Base-by-base conservation (phyloP, 2,329 filamentous ascomycete species). In the Sodiomyces alkalinus region DNA sequence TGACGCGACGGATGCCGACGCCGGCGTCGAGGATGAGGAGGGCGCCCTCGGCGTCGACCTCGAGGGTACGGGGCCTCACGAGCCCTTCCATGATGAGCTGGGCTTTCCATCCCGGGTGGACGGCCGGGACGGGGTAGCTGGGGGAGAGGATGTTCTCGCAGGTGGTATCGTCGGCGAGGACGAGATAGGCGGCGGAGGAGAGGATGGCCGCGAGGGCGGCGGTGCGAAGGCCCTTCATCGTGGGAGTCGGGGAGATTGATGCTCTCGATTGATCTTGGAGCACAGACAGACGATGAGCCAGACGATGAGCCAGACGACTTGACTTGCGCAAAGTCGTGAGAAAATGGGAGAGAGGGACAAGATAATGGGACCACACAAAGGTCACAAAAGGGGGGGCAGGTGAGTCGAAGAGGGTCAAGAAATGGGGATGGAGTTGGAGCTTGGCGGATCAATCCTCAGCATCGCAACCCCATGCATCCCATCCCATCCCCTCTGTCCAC, bases 11-110 rank as follows among this genome's bases (percentile, higher is more conserved):
- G 19, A 68, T 48, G 3, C 63, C 62, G 2, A 40, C 43, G 6
- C 55, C 51, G 2, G 46, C 38, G 28, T 64, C 55, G 22, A 65
- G 43, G 11, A 66, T 51, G 3, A 68, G 46, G 10, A 68, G 46
- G 4, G 49, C 55, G 4, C 61, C 61, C 19, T 48, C 45, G 4
- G 33, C 39, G 35, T 68, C 64, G 31, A 67, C 58, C 5, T 54
- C 40, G 27, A 68, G 51, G 26, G 53, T 48, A 9, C 63, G 53
- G 2, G 63, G 63, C 8, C 45, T 48, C 4, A 40, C 49, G 26
- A 64, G 41, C 11, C 51, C 51, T 16, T 49, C 52, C 21, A 52
- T 54, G 14, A 63, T 41, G 3, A 65, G 47, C 33, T 56, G 51
- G 11, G 53, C 57, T 5, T 52, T 45, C 57, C 60, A 66, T 17